Conservation (phyloP, 352 stramenopile species). For the Pythium scleroteichum region DNA sequence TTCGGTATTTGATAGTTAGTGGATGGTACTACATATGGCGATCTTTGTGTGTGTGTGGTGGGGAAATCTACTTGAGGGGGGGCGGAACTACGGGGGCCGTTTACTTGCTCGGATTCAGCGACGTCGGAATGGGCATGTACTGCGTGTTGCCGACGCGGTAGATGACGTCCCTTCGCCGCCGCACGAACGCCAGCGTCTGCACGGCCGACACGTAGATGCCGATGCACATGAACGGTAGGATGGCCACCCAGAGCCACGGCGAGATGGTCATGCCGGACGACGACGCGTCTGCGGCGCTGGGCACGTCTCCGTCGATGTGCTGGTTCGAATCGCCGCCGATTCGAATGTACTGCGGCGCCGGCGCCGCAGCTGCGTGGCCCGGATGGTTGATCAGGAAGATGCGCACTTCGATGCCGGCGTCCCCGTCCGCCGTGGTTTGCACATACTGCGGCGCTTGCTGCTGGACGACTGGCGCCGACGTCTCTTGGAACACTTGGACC, state of each 20-base stretch:
- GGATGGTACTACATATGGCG: too few relatives aligned
- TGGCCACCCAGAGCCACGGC: slow-evolving; percentile 45
- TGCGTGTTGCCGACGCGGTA: slow-evolving; percentile 63
- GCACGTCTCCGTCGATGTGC: slow-evolving; percentile 18
- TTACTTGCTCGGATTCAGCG: slow-evolving; percentile 17
- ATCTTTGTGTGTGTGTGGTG: too few relatives aligned
- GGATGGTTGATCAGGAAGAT: slow-evolving; percentile 30
- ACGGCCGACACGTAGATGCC: slow-evolving; percentile 55
- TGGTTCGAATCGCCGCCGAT: slow-evolving; percentile 24
- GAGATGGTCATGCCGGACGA: slow-evolving; percentile 33
- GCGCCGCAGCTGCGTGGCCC: not conserved
- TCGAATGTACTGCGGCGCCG: slow-evolving; percentile 14
- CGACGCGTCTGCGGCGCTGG: not conserved
- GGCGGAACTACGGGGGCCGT: not conserved
- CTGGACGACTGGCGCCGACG: not conserved
- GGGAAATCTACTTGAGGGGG: too few relatives aligned
- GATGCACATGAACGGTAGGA: slow-evolving; percentile 68
- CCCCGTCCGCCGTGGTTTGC: slow-evolving; percentile 6
- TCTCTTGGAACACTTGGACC: not conserved
- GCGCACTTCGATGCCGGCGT: slow-evolving; percentile 26
- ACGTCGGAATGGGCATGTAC: slow-evolving; percentile 60
- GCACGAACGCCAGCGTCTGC: slow-evolving; percentile 42
- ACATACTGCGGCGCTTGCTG: slow-evolving; percentile 14
- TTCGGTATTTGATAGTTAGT: too few relatives aligned
- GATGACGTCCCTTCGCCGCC: slow-evolving; percentile 57